Evolutionary conservation across 176 grass and related monocot species (phyloP), one percentile per base, ranked within the genome.

Genomic region (Saccharum spontaneum): DNA sequence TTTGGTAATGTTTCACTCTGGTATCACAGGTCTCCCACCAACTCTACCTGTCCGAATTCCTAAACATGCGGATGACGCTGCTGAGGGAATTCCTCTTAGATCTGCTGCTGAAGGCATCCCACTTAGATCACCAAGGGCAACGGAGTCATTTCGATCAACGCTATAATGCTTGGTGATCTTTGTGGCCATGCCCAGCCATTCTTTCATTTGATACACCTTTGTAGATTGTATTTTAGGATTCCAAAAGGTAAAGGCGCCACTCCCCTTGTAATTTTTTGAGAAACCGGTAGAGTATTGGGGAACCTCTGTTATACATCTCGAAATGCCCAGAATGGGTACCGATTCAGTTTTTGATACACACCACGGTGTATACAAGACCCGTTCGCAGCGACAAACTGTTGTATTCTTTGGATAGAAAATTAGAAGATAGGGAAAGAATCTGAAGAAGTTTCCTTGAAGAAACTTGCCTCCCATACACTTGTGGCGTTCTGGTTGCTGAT

Each of bases 81-180:
- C 87, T 84, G 93, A 94, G 89, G 93, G 87, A 52, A 98, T 98
- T 87, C 93, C 93, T 88, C 87, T 98, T 62, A 95, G 93, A 85
- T 93, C 92, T 24, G 67, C 84, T 31, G 62, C 87, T 31, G 92
- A 94, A 79, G 87, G 89, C 87, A 77, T 98, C 77, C 93, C 95
- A 70, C 85, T 93, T 36, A 94, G 93, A 70, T 93, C 92, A 79
- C 92, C 93, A 48, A 93, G 88, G 68, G 78, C 88, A 65, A 11
- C 75, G 34, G 90, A 94, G 52, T 88, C 85, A 63, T 90, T 83
- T 80, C 73, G 92, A 31, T 74, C 52, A 70, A 59, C 76, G 2
- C 83, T 84, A 87, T 89, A 43, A 69, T 76, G 41, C 33, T 48
- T 20, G 23, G 26, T 67, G 31, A 31, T 46, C 33, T 34, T 63